phyloP scores from a whole-genome alignment of 106 monocot genomes.

The Ottelia alismoides region DNA sequence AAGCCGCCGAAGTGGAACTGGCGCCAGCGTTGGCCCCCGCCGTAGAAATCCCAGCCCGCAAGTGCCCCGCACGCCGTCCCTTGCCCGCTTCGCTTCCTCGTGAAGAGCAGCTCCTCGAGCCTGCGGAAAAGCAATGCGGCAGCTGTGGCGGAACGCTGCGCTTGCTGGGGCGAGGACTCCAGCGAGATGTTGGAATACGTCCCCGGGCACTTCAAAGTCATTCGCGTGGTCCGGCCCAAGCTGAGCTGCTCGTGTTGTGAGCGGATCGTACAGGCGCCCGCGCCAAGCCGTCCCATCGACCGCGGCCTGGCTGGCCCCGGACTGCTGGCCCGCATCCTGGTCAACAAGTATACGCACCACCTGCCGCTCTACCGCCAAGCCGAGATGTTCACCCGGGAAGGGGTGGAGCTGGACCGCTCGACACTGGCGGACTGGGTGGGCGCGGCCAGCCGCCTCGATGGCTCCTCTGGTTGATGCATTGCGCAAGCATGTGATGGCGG shows the following conservation, averaged over 20 bases:
- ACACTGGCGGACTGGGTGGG: neutral
- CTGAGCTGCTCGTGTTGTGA: neutral
- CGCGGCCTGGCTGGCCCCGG: no score
- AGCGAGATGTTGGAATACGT: neutral
- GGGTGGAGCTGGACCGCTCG: neutral
- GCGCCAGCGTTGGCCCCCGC: neutral
- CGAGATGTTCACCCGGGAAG: neutral
- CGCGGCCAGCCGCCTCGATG: neutral
- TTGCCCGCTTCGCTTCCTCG: no score
- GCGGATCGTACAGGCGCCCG: neutral
- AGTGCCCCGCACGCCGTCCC: neutral
- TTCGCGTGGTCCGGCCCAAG: neutral
- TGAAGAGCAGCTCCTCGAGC: no score
- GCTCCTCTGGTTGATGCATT: no score
- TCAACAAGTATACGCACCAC: neutral
- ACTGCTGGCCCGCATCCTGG: neutral
- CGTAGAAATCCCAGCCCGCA: neutral
- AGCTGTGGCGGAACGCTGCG: neutral
- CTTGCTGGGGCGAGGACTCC: neutral
- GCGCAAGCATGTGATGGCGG: neutral
- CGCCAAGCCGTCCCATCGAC: neutral
- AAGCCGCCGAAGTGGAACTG: no score
- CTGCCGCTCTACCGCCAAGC: neutral
- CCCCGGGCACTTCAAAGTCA: neutral
- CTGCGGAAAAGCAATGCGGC: no score